These are phyloP conservation scores for Tillandsia fasciculata DNA, from an alignment of 176 grass and related monocot genomes.

Conservation along the genomic window DNA sequence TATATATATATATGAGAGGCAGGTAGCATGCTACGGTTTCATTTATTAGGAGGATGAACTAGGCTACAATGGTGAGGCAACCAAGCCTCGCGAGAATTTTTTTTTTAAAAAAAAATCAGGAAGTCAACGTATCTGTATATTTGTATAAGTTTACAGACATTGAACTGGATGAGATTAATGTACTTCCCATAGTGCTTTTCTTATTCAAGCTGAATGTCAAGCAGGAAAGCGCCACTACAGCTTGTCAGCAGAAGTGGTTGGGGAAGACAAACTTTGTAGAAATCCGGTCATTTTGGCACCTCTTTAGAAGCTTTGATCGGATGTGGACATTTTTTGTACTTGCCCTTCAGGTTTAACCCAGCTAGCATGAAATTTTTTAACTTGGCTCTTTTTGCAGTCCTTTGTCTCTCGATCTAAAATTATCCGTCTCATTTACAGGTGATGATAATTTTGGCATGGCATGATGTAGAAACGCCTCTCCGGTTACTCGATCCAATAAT, in stretches of 20 bases:
- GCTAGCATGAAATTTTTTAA: slow-evolving; percentile 7
- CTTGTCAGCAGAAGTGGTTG: slow-evolving; percentile 47
- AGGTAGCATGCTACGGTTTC: no score
- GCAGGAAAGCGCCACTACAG: slow-evolving; percentile 26
- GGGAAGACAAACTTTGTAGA: slow-evolving; percentile 97
- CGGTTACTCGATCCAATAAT: slow-evolving; percentile 71
- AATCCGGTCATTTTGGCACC: slow-evolving; percentile 83
- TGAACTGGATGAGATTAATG: slow-evolving; percentile 1
- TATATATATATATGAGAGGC: no score
- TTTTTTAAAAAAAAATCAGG: no score
- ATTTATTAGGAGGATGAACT: no score
- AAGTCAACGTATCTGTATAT: no score
- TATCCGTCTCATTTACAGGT: slow-evolving; percentile 38
- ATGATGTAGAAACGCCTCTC: slow-evolving; percentile 66
- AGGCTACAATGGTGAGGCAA: no score
- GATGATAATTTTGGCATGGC: slow-evolving; percentile 96
- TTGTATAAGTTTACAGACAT: no score
- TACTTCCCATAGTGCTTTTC: slow-evolving; percentile 19
- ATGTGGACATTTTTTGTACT: slow-evolving; percentile 90
- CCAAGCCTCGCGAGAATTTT: no score
- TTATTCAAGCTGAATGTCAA: slow-evolving; percentile 20
- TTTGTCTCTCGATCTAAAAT: slow-evolving; percentile 16
- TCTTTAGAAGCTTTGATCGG: slow-evolving; percentile 95
- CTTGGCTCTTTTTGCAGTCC: slow-evolving; percentile 25
- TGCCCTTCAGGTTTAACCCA: slow-evolving; percentile 66